Conservation (phyloP, 2,329 filamentous ascomycete species). For the Immersiporthe knoxdaviesiana region DNA sequence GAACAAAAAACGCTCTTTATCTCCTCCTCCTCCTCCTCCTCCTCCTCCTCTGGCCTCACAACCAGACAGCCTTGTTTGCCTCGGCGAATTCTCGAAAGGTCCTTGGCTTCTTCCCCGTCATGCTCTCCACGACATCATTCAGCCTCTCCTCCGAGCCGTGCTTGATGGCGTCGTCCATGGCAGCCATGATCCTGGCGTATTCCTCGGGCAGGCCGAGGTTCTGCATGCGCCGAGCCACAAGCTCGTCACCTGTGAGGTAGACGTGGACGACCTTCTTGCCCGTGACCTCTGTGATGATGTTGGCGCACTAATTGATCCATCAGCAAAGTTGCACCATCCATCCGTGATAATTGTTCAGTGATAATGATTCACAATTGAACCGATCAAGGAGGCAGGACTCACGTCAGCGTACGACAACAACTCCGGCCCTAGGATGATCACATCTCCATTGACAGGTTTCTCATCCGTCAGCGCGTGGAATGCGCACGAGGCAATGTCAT, state of each 20-base stretch:
- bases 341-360: too few relatives aligned
- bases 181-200: conserved; percentile 40
- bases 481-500: conserved; percentile 52
- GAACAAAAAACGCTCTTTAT: too few relatives aligned
- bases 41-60: not conserved
- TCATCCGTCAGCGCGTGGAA: conserved; percentile 44
- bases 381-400: conserved; percentile 3
- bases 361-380: too few relatives aligned
- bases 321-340: too few relatives aligned
- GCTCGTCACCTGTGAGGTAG: conserved; percentile 37
- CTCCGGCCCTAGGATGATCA: conserved; percentile 43
- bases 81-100: conserved; percentile 37
- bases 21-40: too few relatives aligned
- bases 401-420: conserved; percentile 42
- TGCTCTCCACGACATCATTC: conserved; percentile 39
- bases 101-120: conserved; percentile 41
- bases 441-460: conserved; percentile 46
- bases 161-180: conserved; percentile 40
- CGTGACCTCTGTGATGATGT: conserved; percentile 39
- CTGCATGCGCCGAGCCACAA: conserved; percentile 33
- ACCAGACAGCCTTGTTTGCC: conserved; percentile 35
- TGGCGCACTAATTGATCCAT: conserved; percentile 36
- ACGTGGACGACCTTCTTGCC: conserved; percentile 41
- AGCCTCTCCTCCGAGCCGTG: conserved; percentile 41
- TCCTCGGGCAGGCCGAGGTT: conserved; percentile 37